These are phyloP conservation scores for Colletotrichum sp. DNA, from an alignment of 2,329 filamentous ascomycete species.

Conservation along the genomic window DNA sequence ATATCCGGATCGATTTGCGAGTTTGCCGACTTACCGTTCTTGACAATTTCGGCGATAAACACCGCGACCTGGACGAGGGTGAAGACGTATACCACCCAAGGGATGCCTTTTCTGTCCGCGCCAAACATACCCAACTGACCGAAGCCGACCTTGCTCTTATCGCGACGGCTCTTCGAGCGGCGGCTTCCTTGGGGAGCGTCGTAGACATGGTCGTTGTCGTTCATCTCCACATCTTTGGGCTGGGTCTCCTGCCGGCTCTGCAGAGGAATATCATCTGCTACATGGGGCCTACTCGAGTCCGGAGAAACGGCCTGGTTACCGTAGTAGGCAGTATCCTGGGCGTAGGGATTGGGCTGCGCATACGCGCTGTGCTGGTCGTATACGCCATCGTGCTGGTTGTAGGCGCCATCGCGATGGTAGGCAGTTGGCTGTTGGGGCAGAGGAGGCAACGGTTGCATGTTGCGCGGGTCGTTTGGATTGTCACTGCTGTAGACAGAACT, in stretches of 20 bases:
- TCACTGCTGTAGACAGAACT: conserved; percentile 9
- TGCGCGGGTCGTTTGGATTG: neutral
- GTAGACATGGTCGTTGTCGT: conserved; percentile 65
- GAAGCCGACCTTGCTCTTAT: conserved; percentile 53
- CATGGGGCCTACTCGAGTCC: conserved; percentile 30
- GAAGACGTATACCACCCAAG: conserved; percentile 84
- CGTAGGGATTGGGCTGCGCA: conserved; percentile 45
- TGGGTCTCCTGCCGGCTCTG: conserved; percentile 44
- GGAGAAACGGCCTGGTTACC: conserved; percentile 46
- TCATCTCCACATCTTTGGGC: conserved; percentile 45
- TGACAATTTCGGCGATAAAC: conserved; percentile 87
- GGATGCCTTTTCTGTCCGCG: conserved; percentile 61
- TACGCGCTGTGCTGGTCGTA: conserved; percentile 32
- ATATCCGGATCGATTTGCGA: no score
- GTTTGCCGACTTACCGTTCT: conserved; percentile 70
- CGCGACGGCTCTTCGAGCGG: conserved; percentile 26
- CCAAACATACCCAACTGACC: conserved; percentile 67
- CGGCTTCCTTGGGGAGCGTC: conserved; percentile 50
- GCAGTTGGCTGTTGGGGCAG: neutral
- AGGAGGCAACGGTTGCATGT: neutral
- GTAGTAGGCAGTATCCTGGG: conserved; percentile 65
- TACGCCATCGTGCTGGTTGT: neutral
- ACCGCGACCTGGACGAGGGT: conserved; percentile 79
- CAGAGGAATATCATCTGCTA: conserved; percentile 62
- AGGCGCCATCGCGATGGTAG: neutral